Evolutionary conservation across 2,329 filamentous ascomycete genomes (phyloP), one percentile per base, ranked within the genome.

Genomic region (Aspergillus ochraceus): DNA sequence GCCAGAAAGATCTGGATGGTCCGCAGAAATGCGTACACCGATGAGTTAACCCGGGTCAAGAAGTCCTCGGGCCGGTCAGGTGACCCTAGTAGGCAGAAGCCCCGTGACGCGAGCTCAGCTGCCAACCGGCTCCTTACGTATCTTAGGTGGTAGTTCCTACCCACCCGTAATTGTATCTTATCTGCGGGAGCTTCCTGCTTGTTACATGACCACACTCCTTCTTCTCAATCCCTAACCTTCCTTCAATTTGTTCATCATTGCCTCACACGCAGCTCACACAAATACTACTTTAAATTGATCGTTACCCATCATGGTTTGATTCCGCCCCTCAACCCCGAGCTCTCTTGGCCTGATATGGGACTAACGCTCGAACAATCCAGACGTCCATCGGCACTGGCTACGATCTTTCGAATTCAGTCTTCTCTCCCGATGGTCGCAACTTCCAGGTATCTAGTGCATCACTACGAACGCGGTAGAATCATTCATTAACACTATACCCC

Each of bases 371-470:
- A 47, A 11, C 12, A 14, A 53, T 20, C 29, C 63, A 99, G 95
- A 99, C 95, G 74, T 99, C 95, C 76, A 99, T 99, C 90, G 95
- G 95, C 76, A 99, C 95, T 73, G 95, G 95, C 75, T 99, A 99
- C 83, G 95, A 99, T 87, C 90, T 99, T 73, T 92, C 92, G 77
- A 99, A 99, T 86, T 98, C 95, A 74, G 96, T 98, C 83, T 99
- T 98, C 85, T 98, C 95, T 52, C 95, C 95, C 68, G 95, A 99
- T 82, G 95, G 95, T 76, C 91, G 95, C 71, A 99, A 99, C 80
- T 99, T 99, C 80, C 95, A 99, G 81, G 92, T 96, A 75, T 64
- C 57, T 11, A 49, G 52, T 24, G 14, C 19, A 53, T 32, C 26
- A 12, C 11, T 22, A 26, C 30, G 19, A 19, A 54, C 20, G 14